Evolutionary conservation across 352 stramenopile species (phyloP).

Genomic region (Phytophthora sansomeana): DNA sequence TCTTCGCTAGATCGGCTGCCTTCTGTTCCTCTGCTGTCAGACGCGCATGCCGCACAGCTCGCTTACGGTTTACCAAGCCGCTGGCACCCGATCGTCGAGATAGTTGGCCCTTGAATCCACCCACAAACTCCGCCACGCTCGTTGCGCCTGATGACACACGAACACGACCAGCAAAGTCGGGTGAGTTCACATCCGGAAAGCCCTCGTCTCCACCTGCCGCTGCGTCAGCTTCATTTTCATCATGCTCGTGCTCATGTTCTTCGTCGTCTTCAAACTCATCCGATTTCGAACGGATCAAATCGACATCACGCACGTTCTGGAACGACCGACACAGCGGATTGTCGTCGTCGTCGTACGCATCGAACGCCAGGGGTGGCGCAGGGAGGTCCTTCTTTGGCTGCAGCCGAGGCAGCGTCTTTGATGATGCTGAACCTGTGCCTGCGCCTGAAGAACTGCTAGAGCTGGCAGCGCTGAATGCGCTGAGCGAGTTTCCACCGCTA

Average conservation of each 20-base stretch:
- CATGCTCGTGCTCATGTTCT: conserved; percentile 33
- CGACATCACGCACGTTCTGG: conserved; percentile 61
- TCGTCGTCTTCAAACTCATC: conserved; percentile 31
- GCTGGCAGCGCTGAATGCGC: conserved; percentile 2
- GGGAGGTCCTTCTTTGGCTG: conserved; percentile 35
- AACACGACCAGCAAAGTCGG: conserved; percentile 43
- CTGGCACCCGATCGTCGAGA: conserved; percentile 45
- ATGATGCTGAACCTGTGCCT: background rate
- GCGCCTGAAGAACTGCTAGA: conserved; percentile 11
- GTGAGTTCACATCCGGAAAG: conserved; percentile 27
- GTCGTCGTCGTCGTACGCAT: conserved; percentile 61
- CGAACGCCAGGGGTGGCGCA: conserved; percentile 18
- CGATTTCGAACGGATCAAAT: conserved; percentile 38
- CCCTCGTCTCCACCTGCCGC: conserved; percentile 20
- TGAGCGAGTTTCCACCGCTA: conserved; percentile 20
- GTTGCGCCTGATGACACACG: conserved; percentile 49
- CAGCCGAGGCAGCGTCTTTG: conserved; percentile 35
- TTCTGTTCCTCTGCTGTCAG: conserved; percentile 51
- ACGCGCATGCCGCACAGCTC: conserved; percentile 51
- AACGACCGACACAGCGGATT: conserved; percentile 59
- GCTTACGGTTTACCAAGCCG: conserved; percentile 54
- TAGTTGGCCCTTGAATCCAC: conserved; percentile 67
- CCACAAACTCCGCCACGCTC: conserved; percentile 73
- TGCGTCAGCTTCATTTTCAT: conserved; percentile 27
- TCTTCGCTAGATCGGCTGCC: conserved; percentile 50